phyloP scores from a whole-genome alignment of 2,329 filamentous ascomycete genomes.

The Paracamarosporium sp. region DNA sequence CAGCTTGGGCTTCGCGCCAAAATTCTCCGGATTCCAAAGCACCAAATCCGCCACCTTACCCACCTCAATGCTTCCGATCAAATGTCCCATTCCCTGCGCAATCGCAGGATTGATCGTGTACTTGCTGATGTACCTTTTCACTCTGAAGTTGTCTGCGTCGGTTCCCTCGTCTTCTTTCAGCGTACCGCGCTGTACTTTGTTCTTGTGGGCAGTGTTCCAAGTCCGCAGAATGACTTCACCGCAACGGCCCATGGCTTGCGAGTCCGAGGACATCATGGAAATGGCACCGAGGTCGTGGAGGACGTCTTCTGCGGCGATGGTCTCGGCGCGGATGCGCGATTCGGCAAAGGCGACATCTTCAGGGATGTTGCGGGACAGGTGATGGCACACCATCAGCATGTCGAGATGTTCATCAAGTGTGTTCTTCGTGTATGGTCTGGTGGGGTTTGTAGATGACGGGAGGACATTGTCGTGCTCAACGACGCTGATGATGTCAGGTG shows the following conservation, averaged over 20 bases:
- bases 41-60: constrained; percentile 91
- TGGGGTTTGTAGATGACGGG: constrained; percentile 90
- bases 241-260: constrained; percentile 95
- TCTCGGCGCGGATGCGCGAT: constrained; percentile 91
- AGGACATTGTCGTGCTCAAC: constrained; percentile 89
- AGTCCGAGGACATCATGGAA: constrained; percentile 96
- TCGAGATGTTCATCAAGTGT: constrained; percentile 96
- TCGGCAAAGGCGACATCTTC: constrained; percentile 97
- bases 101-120: constrained; percentile 96
- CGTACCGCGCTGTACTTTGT: constrained; percentile 81
- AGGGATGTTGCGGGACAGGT: constrained; percentile 88
- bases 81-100: constrained; percentile 86
- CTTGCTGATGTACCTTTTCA: constrained; percentile 92
- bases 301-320: constrained; percentile 95
- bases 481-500: constrained; percentile 93
- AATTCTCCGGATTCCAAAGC: constrained; percentile 83
- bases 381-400: constrained; percentile 99
- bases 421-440: constrained; percentile 86
- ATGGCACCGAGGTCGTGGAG: constrained; percentile 94
- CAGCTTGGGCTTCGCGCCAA: constrained; percentile 82
- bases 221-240: constrained; percentile 92
- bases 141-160: constrained; percentile 86
- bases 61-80: constrained; percentile 85
- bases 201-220: constrained; percentile 98
- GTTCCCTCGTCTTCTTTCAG: constrained; percentile 80